Conservation (phyloP, 768 basidiomycete genomes). For the Tricholoma hemisulphureum region DNA sequence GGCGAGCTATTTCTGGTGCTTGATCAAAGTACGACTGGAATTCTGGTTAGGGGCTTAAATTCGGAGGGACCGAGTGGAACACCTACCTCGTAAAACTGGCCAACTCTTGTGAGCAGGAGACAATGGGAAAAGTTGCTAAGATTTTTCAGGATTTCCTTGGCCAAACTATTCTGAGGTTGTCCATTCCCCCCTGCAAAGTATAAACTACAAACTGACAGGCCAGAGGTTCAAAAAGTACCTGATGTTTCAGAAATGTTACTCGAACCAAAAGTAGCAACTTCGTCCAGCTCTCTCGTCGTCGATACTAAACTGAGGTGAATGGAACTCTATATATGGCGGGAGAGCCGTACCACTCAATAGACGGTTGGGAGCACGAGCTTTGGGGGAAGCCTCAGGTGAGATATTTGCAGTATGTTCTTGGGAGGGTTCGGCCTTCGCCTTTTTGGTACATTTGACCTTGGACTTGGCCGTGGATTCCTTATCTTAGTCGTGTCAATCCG, state of each 20-base stretch:
- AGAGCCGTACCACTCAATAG: not conserved
- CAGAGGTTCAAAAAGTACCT: not conserved
- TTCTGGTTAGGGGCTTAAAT: slow-evolving; percentile 6
- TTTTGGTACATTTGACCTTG: not conserved
- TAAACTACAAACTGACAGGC: not conserved
- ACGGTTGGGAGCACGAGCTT: not conserved
- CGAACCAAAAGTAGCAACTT: not conserved
- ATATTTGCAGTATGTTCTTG: not conserved
- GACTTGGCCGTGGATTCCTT: not conserved
- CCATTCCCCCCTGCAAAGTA: slow-evolving; percentile 3
- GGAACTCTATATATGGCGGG: not conserved
- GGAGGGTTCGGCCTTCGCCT: not conserved
- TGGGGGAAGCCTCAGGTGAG: not conserved
- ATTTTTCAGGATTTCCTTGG: slow-evolving; percentile 69
- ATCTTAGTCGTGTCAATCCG: not conserved
- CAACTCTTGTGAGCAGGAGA: slow-evolving; percentile 86
- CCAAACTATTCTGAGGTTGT: slow-evolving; percentile 48
- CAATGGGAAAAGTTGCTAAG: slow-evolving; percentile 80
- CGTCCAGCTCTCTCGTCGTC: not conserved
- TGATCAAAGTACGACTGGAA: slow-evolving; percentile 93
- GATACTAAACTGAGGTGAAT: not conserved
- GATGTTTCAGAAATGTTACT: not conserved
- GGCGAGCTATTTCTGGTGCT: slow-evolving; percentile 70
- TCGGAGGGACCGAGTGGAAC: not conserved
- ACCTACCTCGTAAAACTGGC: slow-evolving; percentile 90